Evolutionary conservation across 495 filamentous ascomycete species (phyloP).

Genomic region (Penicillium silybi): DNA sequence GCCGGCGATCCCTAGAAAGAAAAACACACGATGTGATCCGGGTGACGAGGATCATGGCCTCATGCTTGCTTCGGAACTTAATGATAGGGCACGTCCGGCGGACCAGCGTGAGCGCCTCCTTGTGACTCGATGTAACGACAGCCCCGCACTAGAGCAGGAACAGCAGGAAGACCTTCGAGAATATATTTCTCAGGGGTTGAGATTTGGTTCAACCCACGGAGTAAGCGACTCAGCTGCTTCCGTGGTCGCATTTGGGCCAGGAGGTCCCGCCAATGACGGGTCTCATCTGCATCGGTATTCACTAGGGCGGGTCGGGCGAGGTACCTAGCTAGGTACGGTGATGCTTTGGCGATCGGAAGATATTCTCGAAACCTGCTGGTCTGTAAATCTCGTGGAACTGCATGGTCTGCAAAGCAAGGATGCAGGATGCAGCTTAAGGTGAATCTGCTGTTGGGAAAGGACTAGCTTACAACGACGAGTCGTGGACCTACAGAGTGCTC

Average conservation of each 20-base stretch:
- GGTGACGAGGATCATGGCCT: slow-evolving; percentile 8
- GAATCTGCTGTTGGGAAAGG: background rate
- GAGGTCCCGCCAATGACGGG: slow-evolving; percentile 3
- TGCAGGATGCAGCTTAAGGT: background rate
- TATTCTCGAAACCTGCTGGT: background rate
- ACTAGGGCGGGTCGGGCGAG: background rate
- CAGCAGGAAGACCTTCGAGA: background rate
- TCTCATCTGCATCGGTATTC: background rate
- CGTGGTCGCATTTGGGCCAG: slow-evolving; percentile 6
- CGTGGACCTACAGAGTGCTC: background rate
- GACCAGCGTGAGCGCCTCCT: background rate
- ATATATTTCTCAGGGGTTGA: background rate
- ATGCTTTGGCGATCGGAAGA: background rate
- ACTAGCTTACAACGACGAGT: background rate
- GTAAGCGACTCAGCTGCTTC: background rate
- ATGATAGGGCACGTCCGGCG: slow-evolving; percentile 10
- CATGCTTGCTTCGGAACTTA: slow-evolving; percentile 4
- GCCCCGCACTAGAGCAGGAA: slow-evolving; percentile 6
- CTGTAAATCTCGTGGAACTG: background rate
- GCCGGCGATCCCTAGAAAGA: slow-evolving; percentile 16
- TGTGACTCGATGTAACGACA: slow-evolving; percentile 23
- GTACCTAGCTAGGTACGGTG: background rate
- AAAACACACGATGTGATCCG: slow-evolving; percentile 1
- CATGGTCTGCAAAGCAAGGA: background rate
- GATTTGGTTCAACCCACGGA: background rate